These are phyloP conservation scores for Geoglossum glabrum DNA, from an alignment of 495 filamentous ascomycete species.

Conservation along the genomic window DNA sequence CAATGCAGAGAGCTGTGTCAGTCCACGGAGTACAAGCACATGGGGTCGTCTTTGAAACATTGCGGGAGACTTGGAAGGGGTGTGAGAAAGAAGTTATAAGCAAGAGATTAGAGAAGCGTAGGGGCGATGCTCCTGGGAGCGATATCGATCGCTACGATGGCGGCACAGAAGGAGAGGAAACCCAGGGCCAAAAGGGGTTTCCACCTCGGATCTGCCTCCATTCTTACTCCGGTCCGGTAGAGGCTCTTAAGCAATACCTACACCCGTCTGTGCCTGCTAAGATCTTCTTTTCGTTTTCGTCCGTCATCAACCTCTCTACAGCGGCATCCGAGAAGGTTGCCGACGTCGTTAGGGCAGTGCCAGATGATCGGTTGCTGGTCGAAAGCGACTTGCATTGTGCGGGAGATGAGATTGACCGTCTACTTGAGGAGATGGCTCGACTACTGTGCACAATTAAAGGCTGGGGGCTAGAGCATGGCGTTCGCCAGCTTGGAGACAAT, in stretches of 20 bases:
- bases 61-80: conserved; percentile 63
- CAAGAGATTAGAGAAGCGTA: conserved; percentile 33
- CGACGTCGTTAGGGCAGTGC: conserved; percentile 52
- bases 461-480: conserved; percentile 56
- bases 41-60: conserved; percentile 54
- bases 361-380: conserved; percentile 57
- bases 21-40: conserved; percentile 87
- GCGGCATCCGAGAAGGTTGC: conserved; percentile 29
- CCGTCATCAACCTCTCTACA: conserved; percentile 56
- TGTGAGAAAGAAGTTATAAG: conserved; percentile 51
- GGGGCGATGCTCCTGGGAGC: conserved; percentile 17
- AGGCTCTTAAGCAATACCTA: conserved; percentile 60
- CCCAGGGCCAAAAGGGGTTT: conserved; percentile 34
- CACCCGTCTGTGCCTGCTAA: conserved; percentile 51
- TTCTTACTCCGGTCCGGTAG: conserved; percentile 69
- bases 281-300: conserved; percentile 79
- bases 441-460: conserved; percentile 57
- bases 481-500: conserved; percentile 48
- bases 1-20: conserved; percentile 60
- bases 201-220: conserved; percentile 87
- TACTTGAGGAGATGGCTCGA: conserved; percentile 51
- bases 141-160: conserved; percentile 19
- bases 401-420: conserved; percentile 59
- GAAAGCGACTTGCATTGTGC: conserved; percentile 86
- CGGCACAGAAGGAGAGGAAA: not conserved